phyloP scores from a whole-genome alignment of 1,284 basidiomycete species.

The Cryptococcus floricola region DNA sequence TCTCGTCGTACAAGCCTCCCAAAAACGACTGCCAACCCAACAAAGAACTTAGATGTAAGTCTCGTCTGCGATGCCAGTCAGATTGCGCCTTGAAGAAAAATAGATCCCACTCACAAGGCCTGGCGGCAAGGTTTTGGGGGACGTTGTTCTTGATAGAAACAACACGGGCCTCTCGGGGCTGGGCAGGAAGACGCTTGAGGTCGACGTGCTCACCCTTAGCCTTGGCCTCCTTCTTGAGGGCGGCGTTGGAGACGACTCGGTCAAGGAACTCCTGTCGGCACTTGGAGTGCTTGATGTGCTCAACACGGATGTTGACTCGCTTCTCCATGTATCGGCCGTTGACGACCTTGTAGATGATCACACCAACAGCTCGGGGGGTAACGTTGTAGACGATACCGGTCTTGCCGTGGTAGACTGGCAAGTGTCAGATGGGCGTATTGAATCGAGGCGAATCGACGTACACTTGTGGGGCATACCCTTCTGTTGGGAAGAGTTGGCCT shows the following conservation, averaged over 20 bases:
- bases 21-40: slow-evolving; percentile 9
- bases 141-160: slow-evolving; percentile 74
- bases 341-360: slow-evolving; percentile 98
- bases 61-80: slow-evolving; percentile 36
- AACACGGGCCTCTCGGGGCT: slow-evolving; percentile 74
- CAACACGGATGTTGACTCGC: slow-evolving; percentile 97
- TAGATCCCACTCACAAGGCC: slow-evolving; percentile 58
- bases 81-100: neutral
- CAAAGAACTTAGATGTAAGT: slow-evolving; percentile 47
- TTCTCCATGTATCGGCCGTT: slow-evolving; percentile 99
- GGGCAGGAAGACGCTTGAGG: slow-evolving; percentile 81
- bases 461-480: slow-evolving; percentile 99
- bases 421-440: neutral
- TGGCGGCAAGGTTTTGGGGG: slow-evolving; percentile 88
- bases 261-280: slow-evolving; percentile 98
- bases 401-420: slow-evolving; percentile 51
- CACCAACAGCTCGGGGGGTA: slow-evolving; percentile 87
- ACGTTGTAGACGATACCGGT: slow-evolving; percentile 99
- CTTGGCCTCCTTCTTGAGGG: slow-evolving; percentile 77
- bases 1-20: slow-evolving; percentile 45
- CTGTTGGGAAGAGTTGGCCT: slow-evolving; percentile 97
- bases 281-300: slow-evolving; percentile 97
- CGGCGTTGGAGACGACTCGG: slow-evolving; percentile 90
- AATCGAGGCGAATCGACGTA: slow-evolving; percentile 18
- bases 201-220: slow-evolving; percentile 83